Percentiles rank a stretch among this genome's conserved stretches.
These are phyloP conservation scores for Casuarina equisetifolia DNA, from an alignment of 306 rosid species.

Conservation along the genomic window DNA sequence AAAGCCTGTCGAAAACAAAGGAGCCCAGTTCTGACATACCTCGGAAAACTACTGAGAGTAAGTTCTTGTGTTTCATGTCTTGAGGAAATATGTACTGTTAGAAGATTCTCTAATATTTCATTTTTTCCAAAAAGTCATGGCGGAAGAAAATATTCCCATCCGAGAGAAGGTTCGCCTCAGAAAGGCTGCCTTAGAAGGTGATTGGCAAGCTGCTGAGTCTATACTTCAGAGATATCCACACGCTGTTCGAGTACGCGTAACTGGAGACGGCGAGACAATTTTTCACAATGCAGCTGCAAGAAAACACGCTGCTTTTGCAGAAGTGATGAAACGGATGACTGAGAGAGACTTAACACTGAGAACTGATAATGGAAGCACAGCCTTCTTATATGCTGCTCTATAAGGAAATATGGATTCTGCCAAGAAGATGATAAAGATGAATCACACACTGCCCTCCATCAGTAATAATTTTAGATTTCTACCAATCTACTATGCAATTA, in stretches of 20 bases:
- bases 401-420: constrained; percentile 17
- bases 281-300: constrained; percentile 26
- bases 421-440: neutral
- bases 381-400: constrained; percentile 14
- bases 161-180: neutral
- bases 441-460: neutral
- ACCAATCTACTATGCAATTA: constrained; percentile 14
- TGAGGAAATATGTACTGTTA: too few relatives aligned
- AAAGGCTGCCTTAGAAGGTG: constrained; percentile 15
- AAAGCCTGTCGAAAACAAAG: too few relatives aligned
- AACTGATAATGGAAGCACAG: neutral
- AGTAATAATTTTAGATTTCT: neutral
- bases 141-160: too few relatives aligned
- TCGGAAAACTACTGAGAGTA: too few relatives aligned
- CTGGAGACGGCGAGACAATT: neutral
- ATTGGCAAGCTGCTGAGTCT: neutral
- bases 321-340: neutral
- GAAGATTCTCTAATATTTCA: too few relatives aligned
- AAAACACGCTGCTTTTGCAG: constrained; percentile 12
- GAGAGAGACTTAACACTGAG: neutral
- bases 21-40: too few relatives aligned
- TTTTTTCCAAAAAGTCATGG: too few relatives aligned
- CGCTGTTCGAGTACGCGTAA: neutral
- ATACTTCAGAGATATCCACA: neutral
- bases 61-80: too few relatives aligned